Conservation (phyloP, 2,329 filamentous ascomycete genomes). For the Herpotrichia juniperi region DNA sequence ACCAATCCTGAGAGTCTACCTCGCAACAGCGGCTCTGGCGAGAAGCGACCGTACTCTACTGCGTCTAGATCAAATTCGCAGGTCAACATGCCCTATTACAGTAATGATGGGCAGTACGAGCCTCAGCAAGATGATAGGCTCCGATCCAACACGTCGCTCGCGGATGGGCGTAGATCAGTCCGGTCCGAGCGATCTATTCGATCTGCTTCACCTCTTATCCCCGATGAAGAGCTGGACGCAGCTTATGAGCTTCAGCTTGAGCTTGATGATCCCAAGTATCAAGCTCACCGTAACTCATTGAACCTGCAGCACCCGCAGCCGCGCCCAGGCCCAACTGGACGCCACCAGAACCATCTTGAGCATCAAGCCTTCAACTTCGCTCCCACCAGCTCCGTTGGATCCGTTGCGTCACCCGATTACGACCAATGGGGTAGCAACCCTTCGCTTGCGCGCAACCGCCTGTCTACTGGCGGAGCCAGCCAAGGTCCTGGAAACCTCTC, state of each 20-base stretch:
- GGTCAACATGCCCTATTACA: slow-evolving; percentile 65
- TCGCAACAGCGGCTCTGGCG: slow-evolving; percentile 63
- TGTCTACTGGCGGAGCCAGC: slow-evolving; percentile 40
- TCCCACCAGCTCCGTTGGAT: slow-evolving; percentile 27
- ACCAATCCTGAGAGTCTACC: slow-evolving; percentile 79
- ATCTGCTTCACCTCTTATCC: slow-evolving; percentile 60
- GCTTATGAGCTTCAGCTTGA: slow-evolving; percentile 43
- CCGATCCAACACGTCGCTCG: slow-evolving; percentile 47
- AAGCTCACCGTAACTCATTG: slow-evolving; percentile 79
- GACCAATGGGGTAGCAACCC: slow-evolving; percentile 57
- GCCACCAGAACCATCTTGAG: slow-evolving; percentile 76
- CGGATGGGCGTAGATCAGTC: slow-evolving; percentile 30
- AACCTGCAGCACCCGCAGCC: slow-evolving; percentile 83
- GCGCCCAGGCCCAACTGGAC: slow-evolving; percentile 73
- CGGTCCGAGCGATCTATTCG: slow-evolving; percentile 44
- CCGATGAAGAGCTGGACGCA: slow-evolving; percentile 54
- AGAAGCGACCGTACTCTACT: slow-evolving; percentile 67
- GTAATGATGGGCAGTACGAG: slow-evolving; percentile 66
- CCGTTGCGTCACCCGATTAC: slow-evolving; percentile 45
- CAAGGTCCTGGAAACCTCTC: slow-evolving; percentile 41
- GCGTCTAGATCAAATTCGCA: slow-evolving; percentile 82
- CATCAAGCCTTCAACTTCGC: slow-evolving; percentile 73
- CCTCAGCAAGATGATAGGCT: slow-evolving; percentile 64
- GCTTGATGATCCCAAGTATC: slow-evolving; percentile 75
- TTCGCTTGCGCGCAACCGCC: slow-evolving; percentile 47